Conservation (phyloP, 2,329 filamentous ascomycete species). For the Beauveria sp. region DNA sequence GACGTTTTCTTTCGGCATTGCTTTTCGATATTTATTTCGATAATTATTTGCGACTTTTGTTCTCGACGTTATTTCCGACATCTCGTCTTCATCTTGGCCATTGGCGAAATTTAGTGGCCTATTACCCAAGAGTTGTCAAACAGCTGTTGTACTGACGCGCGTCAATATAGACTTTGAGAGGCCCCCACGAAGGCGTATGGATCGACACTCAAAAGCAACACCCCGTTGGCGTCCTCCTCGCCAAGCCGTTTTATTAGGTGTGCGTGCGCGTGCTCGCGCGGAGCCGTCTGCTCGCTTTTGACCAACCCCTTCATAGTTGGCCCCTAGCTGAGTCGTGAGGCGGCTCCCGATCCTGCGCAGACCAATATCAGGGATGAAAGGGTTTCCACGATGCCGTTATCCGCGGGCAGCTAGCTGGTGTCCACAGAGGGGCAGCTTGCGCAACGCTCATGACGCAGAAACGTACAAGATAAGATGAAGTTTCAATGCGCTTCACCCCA, state of each 20-base stretch:
- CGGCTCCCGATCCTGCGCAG: not conserved
- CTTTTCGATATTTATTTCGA: too few relatives aligned
- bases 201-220: not conserved
- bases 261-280: not conserved
- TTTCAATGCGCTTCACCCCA: not conserved
- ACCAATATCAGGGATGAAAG: not conserved
- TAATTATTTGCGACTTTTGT: too few relatives aligned
- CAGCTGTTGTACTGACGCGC: not conserved
- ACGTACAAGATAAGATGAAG: not conserved
- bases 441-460: not conserved
- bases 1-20: too few relatives aligned
- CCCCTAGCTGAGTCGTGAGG: not conserved
- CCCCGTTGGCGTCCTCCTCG: not conserved
- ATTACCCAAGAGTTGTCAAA: too few relatives aligned
- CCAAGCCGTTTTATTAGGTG: not conserved
- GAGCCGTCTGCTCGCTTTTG: not conserved
- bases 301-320: not conserved
- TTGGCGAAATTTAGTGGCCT: too few relatives aligned
- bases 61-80: too few relatives aligned
- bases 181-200: not conserved
- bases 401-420: not conserved
- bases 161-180: not conserved
- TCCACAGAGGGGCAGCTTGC: not conserved
- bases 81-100: too few relatives aligned
- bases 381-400: not conserved